phyloP scores from a whole-genome alignment of 23 red algal species.

The Gracilaria caudata region DNA sequence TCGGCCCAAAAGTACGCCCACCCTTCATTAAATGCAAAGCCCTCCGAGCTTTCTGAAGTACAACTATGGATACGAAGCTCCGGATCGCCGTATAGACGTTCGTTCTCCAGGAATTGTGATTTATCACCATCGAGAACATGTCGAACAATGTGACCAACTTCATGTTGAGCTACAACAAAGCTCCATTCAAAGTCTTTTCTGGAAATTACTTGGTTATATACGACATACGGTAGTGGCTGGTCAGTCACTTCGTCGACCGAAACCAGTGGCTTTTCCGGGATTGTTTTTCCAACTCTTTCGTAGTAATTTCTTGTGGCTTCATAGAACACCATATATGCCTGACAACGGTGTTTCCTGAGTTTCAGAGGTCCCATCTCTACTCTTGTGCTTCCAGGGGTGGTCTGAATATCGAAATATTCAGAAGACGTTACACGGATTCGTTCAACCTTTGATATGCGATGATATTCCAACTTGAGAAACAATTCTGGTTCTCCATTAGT shows the following conservation, averaged over 20 bases:
- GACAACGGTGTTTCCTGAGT: neutral
- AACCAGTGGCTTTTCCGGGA: neutral
- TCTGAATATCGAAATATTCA: neutral
- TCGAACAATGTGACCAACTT: constrained; percentile 13
- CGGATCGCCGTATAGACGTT: neutral
- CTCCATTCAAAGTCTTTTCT: neutral
- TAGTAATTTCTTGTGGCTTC: neutral
- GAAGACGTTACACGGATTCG: neutral
- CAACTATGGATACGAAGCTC: neutral
- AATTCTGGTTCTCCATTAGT: neutral
- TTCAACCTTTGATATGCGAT: neutral
- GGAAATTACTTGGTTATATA: neutral
- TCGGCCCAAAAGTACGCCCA: constrained; percentile 19
- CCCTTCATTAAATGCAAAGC: constrained; percentile 41
- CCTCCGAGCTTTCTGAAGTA: neutral
- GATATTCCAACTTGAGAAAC: neutral
- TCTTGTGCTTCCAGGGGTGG: neutral
- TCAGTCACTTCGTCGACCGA: neutral
- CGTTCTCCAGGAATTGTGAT: neutral
- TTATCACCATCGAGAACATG: neutral
- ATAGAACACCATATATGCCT: neutral
- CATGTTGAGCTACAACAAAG: constrained; percentile 16
- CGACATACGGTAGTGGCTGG: neutral
- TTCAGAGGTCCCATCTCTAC: neutral
- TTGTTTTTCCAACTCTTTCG: neutral